Conservation (phyloP, 768 basidiomycete genomes). For the Amanita fuliginea region DNA sequence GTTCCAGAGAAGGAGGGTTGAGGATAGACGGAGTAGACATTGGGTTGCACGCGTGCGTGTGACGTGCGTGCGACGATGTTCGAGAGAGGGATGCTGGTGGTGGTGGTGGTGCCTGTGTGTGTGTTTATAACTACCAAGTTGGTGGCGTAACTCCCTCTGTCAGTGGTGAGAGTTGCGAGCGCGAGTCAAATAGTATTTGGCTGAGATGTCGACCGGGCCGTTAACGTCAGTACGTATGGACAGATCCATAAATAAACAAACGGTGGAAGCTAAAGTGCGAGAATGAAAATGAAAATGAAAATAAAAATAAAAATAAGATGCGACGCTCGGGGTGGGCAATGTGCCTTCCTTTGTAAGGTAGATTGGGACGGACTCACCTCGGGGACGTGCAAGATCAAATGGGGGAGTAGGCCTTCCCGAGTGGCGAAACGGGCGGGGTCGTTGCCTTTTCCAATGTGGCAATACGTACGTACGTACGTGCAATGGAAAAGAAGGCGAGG, state of each 20-base stretch:
- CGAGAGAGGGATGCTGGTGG: too few relatives aligned
- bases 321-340: too few relatives aligned
- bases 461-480: neutral
- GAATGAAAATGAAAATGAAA: too few relatives aligned
- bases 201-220: neutral
- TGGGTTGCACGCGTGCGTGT: neutral
- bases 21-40: neutral
- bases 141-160: neutral
- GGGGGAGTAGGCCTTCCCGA: neutral
- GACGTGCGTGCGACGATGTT: neutral
- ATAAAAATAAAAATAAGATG: too few relatives aligned
- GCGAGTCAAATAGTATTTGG: neutral
- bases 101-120: neutral
- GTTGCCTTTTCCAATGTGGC: neutral
- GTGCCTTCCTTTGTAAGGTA: too few relatives aligned
- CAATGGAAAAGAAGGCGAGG: neutral
- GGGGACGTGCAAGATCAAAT: neutral
- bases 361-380: neutral
- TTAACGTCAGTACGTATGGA: neutral
- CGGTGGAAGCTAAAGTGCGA: too few relatives aligned
- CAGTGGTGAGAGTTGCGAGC: neutral
- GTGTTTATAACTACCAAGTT: neutral
- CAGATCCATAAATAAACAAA: too few relatives aligned
- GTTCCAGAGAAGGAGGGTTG: too few relatives aligned
- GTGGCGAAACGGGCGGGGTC: neutral